phyloP scores from a whole-genome alignment of 176 grass and related monocot species.

The Dactylis glomerata region DNA sequence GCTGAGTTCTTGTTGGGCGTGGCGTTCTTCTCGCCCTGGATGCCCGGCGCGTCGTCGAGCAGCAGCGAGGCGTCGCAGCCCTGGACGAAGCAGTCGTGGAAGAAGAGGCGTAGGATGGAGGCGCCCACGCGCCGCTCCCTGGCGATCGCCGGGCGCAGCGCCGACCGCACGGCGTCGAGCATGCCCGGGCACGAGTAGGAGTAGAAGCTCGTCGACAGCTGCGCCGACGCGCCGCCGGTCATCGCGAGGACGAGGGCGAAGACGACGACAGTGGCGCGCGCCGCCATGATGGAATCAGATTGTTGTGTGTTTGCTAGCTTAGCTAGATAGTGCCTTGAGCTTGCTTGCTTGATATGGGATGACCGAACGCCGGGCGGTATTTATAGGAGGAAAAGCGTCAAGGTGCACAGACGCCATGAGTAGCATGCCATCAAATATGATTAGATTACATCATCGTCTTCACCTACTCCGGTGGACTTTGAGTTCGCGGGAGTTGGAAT shows the following conservation, averaged over 20 bases:
- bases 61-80: conserved; percentile 86
- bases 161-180: conserved; percentile 41
- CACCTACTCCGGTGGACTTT: conserved; percentile 9
- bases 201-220: conserved; percentile 54
- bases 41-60: conserved; percentile 55
- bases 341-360: background rate
- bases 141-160: conserved; percentile 40
- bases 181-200: conserved; percentile 56
- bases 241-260: background rate
- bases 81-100: conserved; percentile 90
- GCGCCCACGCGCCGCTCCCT: conserved; percentile 71
- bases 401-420: background rate
- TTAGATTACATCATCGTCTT: conserved; percentile 13
- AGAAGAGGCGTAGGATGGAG: conserved; percentile 81
- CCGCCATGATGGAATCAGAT: background rate
- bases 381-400: background rate
- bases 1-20: conserved; percentile 53
- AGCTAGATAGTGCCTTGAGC: background rate
- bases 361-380: background rate
- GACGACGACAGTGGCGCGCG: background rate
- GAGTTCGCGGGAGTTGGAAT: background rate
- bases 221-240: conserved; percentile 22
- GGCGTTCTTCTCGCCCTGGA: conserved; percentile 71
- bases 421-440: background rate
- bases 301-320: background rate